Evolutionary conservation across 148 eudicot genomes (phyloP), one percentile per base, ranked within the genome.

Genomic region (Agrostemma githago): DNA sequence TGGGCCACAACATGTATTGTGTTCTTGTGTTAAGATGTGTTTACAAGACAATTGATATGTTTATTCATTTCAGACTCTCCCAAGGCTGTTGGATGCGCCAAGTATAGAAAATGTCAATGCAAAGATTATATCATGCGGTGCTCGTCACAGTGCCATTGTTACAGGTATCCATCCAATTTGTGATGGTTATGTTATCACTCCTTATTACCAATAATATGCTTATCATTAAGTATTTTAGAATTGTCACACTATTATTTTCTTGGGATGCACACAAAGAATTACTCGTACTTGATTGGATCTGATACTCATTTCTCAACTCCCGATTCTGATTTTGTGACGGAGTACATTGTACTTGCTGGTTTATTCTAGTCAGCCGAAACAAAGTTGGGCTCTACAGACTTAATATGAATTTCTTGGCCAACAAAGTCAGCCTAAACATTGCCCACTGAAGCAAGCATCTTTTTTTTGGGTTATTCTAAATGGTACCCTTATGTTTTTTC

Each of bases 71-170:
- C 88, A 95, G 99, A 89, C 92, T 65, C 81, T 92, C 71, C 99
- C 99, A 12, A 85, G 92, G 81, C 85, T 89, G 59, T 78, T 95
- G 78, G 97, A 95, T 75, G 91, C 97, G 64, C 86, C 99, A 11
- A 81, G 87, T 78, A 61, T 92, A 74, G 97, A 95, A 72, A 88
- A 88, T 61, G 79, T 76, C 39, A 81, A 85, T 72, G 94, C 87
- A n/a, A 86, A 80, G 78, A 71, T 77, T 3, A 83, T 95, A 67
- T 95, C 99, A 60, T 95, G 97, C 46, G 99, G 99, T 66, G 99
- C 99, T 66, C 96, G 99, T 51, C 99, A 95, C 76, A 90, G 89
- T 84, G 94, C 99, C 62, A 79, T 92, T 26, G 88, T 92, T 58
- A 83, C 99, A 85, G 97, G 99, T 95, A 82, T 46, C 66, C 70